phyloP scores from a whole-genome alignment of 176 grass and related monocot genomes.

The Puya raimondii region DNA sequence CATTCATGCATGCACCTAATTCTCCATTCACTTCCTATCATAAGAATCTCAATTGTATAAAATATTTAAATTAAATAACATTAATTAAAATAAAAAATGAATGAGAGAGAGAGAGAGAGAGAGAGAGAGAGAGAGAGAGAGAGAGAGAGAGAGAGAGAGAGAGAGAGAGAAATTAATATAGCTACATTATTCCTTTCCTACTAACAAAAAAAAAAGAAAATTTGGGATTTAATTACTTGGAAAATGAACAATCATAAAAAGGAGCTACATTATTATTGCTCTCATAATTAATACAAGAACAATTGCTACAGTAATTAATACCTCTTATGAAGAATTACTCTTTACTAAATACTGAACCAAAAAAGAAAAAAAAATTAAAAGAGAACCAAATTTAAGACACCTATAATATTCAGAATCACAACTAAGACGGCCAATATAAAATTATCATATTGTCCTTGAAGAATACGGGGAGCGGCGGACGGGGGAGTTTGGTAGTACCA shows the following conservation, averaged over 20 bases:
- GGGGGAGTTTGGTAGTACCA: conserved; percentile 53
- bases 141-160: no score
- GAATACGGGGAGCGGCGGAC: not conserved
- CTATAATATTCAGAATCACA: not conserved
- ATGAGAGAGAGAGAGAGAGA: no score
- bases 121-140: no score
- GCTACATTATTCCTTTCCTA: no score
- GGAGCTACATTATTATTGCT: no score
- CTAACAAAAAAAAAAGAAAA: no score
- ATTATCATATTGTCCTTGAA: not conserved
- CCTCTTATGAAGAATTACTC: not conserved
- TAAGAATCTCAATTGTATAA: not conserved
- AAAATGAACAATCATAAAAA: no score
- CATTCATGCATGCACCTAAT: not conserved
- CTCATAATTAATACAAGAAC: not conserved
- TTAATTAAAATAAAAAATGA: no score
- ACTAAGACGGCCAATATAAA: not conserved
- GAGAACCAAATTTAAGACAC: not conserved
- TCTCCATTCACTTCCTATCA: not conserved
- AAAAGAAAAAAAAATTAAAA: not conserved
- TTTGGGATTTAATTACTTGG: no score
- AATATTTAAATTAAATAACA: not conserved
- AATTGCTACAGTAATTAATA: not conserved
- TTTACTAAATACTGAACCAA: not conserved
- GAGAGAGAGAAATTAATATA: no score